phyloP scores from a whole-genome alignment of 495 filamentous ascomycete genomes.

The Penicillium angulare region DNA sequence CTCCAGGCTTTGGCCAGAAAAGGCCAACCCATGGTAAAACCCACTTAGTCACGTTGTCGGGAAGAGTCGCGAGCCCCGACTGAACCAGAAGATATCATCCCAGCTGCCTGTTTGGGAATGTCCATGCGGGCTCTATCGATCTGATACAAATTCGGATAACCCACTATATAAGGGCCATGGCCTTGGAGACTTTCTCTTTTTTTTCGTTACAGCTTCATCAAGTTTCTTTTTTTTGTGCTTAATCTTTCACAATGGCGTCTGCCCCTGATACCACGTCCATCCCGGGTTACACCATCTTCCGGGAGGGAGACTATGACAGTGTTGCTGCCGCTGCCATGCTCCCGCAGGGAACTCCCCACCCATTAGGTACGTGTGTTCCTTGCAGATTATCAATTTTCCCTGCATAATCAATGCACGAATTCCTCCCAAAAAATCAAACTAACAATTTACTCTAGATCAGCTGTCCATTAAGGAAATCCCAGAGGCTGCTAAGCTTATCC shows the following conservation, averaged over 20 bases:
- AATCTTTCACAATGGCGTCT: conserved; percentile 26
- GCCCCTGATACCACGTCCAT: conserved; percentile 36
- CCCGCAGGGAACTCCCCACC: conserved; percentile 27
- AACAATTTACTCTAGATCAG: conserved; percentile 25
- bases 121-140: conserved; percentile 25
- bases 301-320: conserved; percentile 34
- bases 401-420: no score
- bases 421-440: no score
- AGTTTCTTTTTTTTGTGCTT: conserved; percentile 5
- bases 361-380: conserved; percentile 22
- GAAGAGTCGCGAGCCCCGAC: conserved; percentile 12
- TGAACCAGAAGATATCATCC: conserved; percentile 9
- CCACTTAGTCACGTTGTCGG: conserved; percentile 2
- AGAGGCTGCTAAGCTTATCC: conserved; percentile 29
- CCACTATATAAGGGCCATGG: conserved; percentile 23
- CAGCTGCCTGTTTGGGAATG: conserved; percentile 23
- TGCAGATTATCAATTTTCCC: neutral
- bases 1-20: conserved; percentile 23
- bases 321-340: conserved; percentile 33
- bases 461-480: conserved; percentile 35
- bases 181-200: neutral
- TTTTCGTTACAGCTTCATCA: conserved; percentile 12
- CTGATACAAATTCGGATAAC: conserved; percentile 8
- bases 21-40: conserved; percentile 11
- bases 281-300: conserved; percentile 37